Percentiles rank a stretch among this genome's conserved stretches.
Evolutionary conservation across 2,329 filamentous ascomycete species (phyloP).

Genomic region (Phoma herbarum): DNA sequence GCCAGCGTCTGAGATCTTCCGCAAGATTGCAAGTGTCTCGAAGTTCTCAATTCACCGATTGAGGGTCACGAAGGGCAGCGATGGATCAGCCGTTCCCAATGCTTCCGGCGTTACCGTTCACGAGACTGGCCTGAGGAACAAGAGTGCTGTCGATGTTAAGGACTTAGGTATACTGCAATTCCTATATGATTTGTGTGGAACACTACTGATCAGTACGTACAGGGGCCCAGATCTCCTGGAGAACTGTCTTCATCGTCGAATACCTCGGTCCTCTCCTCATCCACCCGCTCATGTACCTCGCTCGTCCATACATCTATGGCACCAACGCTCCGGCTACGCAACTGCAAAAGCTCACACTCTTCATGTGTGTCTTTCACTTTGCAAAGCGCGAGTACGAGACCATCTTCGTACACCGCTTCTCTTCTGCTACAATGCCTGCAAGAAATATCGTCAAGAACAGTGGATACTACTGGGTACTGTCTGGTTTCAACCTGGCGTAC

Average conservation of each 20-base stretch:
- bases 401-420: slow-evolving; percentile 93
- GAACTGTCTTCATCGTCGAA: slow-evolving; percentile 92
- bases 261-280: slow-evolving; percentile 92
- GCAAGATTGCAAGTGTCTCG: slow-evolving; percentile 62
- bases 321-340: slow-evolving; percentile 64
- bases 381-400: slow-evolving; percentile 96
- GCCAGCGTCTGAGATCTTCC: slow-evolving; percentile 65
- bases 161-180: slow-evolving; percentile 74
- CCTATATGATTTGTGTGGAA: not conserved
- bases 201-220: slow-evolving; percentile 18
- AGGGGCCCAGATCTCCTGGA: slow-evolving; percentile 92
- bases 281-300: slow-evolving; percentile 75
- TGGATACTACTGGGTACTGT: slow-evolving; percentile 89
- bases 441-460: slow-evolving; percentile 95
- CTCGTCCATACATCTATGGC: slow-evolving; percentile 77
- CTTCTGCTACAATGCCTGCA: slow-evolving; percentile 90
- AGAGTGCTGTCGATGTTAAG: slow-evolving; percentile 80
- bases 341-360: slow-evolving; percentile 76
- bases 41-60: slow-evolving; percentile 67
- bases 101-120: slow-evolving; percentile 61
- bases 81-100: slow-evolving; percentile 67
- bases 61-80: slow-evolving; percentile 70
- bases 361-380: slow-evolving; percentile 83
- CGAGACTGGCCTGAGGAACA: slow-evolving; percentile 65
- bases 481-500: slow-evolving; percentile 81